Conservation (phyloP, 164 flowering plant genomes). For the Dillenia turbinata region DNA sequence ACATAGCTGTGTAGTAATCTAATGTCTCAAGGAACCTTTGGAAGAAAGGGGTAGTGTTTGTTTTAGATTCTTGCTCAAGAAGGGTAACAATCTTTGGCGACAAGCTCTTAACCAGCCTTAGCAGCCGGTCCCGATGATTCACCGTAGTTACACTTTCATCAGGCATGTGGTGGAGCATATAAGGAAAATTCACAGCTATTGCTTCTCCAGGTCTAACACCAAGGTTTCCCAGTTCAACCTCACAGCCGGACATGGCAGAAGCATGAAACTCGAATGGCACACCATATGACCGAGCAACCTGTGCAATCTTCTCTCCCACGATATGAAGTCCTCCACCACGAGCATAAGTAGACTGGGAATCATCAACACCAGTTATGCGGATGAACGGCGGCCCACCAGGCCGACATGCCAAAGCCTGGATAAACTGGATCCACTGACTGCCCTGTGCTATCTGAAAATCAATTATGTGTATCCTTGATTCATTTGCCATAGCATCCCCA, state of each 20-base stretch:
- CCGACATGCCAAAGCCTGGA: slow-evolving; percentile 64
- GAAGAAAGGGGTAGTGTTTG: slow-evolving; percentile 63
- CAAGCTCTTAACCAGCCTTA: slow-evolving; percentile 62
- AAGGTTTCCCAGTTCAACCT: slow-evolving; percentile 40
- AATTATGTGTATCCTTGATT: slow-evolving; percentile 60
- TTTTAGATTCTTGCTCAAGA: slow-evolving; percentile 75
- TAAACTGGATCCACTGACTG: slow-evolving; percentile 61
- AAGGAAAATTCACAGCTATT: slow-evolving; percentile 66
- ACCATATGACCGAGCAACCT: slow-evolving; percentile 46
- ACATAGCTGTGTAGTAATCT: slow-evolving; percentile 51
- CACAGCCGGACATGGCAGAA: slow-evolving; percentile 35
- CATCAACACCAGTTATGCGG: slow-evolving; percentile 81
- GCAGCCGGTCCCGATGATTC: slow-evolving; percentile 66
- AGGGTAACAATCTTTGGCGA: slow-evolving; percentile 81
- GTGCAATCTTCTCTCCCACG: slow-evolving; percentile 57
- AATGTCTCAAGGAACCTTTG: slow-evolving; percentile 58
- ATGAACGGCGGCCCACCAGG: slow-evolving; percentile 70
- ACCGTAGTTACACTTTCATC: slow-evolving; percentile 66
- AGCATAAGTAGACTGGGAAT: slow-evolving; percentile 55
- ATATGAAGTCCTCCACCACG: slow-evolving; percentile 64
- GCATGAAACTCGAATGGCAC: slow-evolving; percentile 73
- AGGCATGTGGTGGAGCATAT: slow-evolving; percentile 71
- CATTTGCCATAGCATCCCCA: slow-evolving; percentile 71
- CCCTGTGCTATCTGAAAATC: slow-evolving; percentile 83
- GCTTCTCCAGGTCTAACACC: slow-evolving; percentile 54